Percentiles rank a stretch among this genome's conserved stretches.
These are phyloP conservation scores for Lecanicillium sp. DNA, from an alignment of 2,329 filamentous ascomycete genomes.

Conservation along the genomic window DNA sequence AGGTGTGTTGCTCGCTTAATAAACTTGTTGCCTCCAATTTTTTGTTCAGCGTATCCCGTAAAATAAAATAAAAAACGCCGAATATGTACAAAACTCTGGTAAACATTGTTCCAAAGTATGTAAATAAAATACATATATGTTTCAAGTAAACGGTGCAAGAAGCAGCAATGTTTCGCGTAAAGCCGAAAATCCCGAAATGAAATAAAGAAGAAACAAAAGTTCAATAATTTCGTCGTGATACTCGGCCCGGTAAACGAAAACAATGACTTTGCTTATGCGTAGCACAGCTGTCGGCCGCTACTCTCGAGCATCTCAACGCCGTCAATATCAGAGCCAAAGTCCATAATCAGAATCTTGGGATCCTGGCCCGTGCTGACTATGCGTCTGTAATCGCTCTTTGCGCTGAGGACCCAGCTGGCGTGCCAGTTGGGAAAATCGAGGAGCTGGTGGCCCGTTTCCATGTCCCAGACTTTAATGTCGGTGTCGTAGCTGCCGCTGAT, in stretches of 20 bases:
- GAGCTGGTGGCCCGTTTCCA: conserved; percentile 67
- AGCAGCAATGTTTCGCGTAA: neutral
- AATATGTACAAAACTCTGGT: no score
- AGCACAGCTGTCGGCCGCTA: neutral
- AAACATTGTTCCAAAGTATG: no score
- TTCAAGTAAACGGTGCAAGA: no score
- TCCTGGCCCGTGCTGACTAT: conserved; percentile 95
- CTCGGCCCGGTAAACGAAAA: neutral
- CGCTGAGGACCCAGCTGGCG: conserved; percentile 90
- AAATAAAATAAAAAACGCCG: no score
- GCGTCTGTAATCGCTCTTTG: conserved; percentile 89
- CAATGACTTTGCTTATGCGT: neutral
- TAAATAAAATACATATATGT: no score
- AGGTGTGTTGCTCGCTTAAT: no score
- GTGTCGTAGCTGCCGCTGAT: conserved; percentile 92
- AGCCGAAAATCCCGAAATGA: neutral
- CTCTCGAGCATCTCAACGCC: conserved; percentile 53
- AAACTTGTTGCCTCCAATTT: no score
- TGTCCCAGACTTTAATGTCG: conserved; percentile 90
- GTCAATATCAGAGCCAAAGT: conserved; percentile 64
- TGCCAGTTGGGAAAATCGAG: conserved; percentile 93
- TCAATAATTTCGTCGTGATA: no score
- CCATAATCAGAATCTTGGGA: conserved; percentile 83
- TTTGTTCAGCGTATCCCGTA: no score
- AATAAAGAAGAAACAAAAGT: no score